Base-by-base conservation (phyloP, 2,329 filamentous ascomycete genomes). In the Fusarium humuli region DNA sequence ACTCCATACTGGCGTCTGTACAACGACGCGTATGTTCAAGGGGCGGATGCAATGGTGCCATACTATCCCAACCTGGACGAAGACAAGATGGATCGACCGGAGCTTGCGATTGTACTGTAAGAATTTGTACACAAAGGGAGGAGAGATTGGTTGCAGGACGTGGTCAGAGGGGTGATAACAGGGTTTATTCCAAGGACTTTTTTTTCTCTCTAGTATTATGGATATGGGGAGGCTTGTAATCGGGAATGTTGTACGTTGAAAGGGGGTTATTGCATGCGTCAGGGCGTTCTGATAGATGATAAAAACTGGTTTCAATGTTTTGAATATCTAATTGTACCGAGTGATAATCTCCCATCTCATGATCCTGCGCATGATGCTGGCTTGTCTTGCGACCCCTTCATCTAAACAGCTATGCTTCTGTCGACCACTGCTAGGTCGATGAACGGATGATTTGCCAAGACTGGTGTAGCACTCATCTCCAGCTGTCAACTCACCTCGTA, bases 1-100 rank as follows among this genome's bases (percentile, higher is more conserved):
- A 91, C 90, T 69, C 96, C 97, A 22, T 99, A 98, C 83, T 99
- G 96, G 95, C 87, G 96, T 62, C 84, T 99, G 45, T 98, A 98
- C 83, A 99, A 99, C 76, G 94, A 98, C 79, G 94, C 94, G 6
- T 99, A 99, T 78, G 95, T 98, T 49, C 93, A 97, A 78, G 90
- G 88, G 32, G 95, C 95, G 20, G 96, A 99, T 80, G 90, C 94
- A 29, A 97, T 99, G 90, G 92, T 99, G 58, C 97, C 96, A 4
- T 98, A 97, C 77, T 99, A 98, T 78, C 96, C 95, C 2, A 91
- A 92, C 70, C 81, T 98, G 70, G 92, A 92, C 58, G 93, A 96
- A 67, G 92, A 96, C 70, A 90, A 89, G 61, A 83, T 95, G 76
- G 90, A 92, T 75, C 86, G 94, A 76, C 88, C 91, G 44, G 94